Base-by-base conservation (phyloP, 495 filamentous ascomycete species). In the Tuber calosporum region DNA sequence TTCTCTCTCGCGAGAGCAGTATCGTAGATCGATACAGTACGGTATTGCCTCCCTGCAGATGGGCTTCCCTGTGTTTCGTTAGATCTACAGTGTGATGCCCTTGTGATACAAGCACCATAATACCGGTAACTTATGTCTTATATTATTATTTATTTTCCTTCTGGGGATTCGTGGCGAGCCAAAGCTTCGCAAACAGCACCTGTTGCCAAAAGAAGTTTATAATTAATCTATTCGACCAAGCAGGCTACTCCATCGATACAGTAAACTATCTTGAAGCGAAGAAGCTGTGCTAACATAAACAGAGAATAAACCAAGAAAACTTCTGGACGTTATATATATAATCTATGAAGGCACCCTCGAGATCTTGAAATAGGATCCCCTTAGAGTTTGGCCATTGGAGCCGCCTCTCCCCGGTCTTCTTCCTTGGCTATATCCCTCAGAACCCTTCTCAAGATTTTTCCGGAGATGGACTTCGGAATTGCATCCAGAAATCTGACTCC, bases 361-460 rank as follows among this genome's bases (percentile, higher is more conserved):
- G 37, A n/a, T 41, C 45, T n/a, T 69, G 40, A 11, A 72, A 41
- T 15, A 26, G 37, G 30, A 43, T 36, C 39, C 70, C 43, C 62
- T 67, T 79, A 82, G 62, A 82, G 67, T 68, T 82, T 82, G 20
- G 80, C 80, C 73, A 70, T 81, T 8, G 58, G 11, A 20, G 20
- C 20, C 17, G 48, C 53, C 68, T 45, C 72, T 11, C 20, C 19
- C 62, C 72, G 41, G 66, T 69, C 75, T 71, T 81, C 79, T 34
- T 71, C 69, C 48, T 70, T 69, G 15, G 77, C 77, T 37, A 76
- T 68, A 22, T 69, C 22, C 69, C 69, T 81, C 62, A 82, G 39
- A 2, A 94, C 72, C 66, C 93, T 86, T 75, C 94, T 89, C 78
- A 98, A 82, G 69, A 97, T 93, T 87, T 98, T 98, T 1, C 94